Conservation (phyloP, 805 yeast species). For the Isabelozyma rhagii region DNA sequence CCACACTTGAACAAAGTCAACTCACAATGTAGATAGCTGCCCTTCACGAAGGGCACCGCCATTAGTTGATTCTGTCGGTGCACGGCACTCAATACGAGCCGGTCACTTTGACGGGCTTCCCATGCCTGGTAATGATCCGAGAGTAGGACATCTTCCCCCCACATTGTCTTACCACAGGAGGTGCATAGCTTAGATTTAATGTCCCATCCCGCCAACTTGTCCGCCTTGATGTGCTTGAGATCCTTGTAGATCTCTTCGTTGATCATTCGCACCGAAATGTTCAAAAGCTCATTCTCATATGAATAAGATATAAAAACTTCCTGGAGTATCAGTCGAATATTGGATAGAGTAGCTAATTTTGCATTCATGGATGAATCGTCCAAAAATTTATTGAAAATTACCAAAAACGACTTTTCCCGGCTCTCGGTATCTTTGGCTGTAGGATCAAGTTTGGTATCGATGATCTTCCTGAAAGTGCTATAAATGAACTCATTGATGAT, state of each 20-base stretch:
- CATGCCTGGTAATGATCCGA: slow-evolving; percentile 52
- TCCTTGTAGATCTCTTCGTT: slow-evolving; percentile 54
- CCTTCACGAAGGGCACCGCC: slow-evolving; percentile 3
- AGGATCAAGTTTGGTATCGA: slow-evolving; percentile 22
- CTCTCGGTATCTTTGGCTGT: slow-evolving; percentile 4
- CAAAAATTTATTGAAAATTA: slow-evolving; percentile 54
- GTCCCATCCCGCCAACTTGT: slow-evolving; percentile 59
- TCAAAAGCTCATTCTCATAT: slow-evolving; percentile 58
- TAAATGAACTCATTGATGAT: slow-evolving; percentile 13
- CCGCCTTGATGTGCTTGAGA: slow-evolving; percentile 38
- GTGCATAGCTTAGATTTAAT: slow-evolving; percentile 55
- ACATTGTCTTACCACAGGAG: slow-evolving; percentile 68
- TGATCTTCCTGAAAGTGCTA: slow-evolving; percentile 28
- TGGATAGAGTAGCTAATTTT: slow-evolving; percentile 50
- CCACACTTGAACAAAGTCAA: slow-evolving; percentile 60
- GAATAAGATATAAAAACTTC: slow-evolving; percentile 64
- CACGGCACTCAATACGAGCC: slow-evolving; percentile 2
- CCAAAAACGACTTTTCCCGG: slow-evolving; percentile 42
- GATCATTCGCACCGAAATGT: slow-evolving; percentile 49
- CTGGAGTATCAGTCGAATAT: slow-evolving; percentile 55
- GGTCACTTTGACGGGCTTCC: slow-evolving; percentile 41
- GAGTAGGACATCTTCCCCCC: slow-evolving; percentile 59
- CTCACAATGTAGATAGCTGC: slow-evolving; percentile 20
- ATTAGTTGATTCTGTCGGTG: not conserved
- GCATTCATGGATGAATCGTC: slow-evolving; percentile 43